These are phyloP conservation scores for Bryoerythrophyllum caledonicum DNA, from an alignment of 225 moss, liverwort and hornwort genomes.

Conservation along the genomic window DNA sequence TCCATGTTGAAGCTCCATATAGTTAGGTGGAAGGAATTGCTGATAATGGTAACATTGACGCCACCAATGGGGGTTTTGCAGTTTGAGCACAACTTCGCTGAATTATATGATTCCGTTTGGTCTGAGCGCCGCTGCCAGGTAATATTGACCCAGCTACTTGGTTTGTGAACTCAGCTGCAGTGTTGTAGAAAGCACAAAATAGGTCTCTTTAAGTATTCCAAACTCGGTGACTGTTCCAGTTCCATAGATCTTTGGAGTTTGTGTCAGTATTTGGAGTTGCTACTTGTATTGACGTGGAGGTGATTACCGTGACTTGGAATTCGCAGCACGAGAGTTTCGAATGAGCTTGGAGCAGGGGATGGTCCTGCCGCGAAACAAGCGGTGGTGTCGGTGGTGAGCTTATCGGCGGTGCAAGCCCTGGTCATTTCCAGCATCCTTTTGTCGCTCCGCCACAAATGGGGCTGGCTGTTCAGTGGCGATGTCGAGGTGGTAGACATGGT, in stretches of 20 bases:
- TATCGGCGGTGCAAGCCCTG: constrained; percentile 57
- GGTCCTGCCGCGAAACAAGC: constrained; percentile 63
- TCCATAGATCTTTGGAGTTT: background rate
- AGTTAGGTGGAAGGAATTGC: background rate
- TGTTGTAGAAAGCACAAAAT: background rate
- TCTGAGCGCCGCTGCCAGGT: constrained; percentile 94
- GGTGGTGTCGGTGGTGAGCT: constrained; percentile 56
- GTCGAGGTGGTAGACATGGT: constrained; percentile 71
- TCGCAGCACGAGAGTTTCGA: constrained; percentile 86
- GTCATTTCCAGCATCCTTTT: constrained; percentile 56
- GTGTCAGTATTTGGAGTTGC: background rate
- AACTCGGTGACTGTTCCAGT: background rate
- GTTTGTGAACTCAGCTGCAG: constrained; percentile 11
- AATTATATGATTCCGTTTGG: constrained; percentile 97
- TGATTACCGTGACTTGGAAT: background rate
- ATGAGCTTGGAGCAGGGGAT: constrained; percentile 81
- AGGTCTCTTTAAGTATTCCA: background rate
- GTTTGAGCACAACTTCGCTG: constrained; percentile 81
- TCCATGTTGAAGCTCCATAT: background rate
- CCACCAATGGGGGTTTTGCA: constrained; percentile 38
- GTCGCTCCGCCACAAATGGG: constrained; percentile 72
- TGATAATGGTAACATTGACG: constrained; percentile 12
- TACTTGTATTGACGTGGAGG: background rate
- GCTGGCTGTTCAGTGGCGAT: constrained; percentile 79
- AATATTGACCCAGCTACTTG: background rate